A percentile compares a stretch with the other conserved stretches of the same genome.
These are phyloP conservation scores for Viola pubescens DNA, from an alignment of 441 rosid genomes.

Conservation along the genomic window DNA sequence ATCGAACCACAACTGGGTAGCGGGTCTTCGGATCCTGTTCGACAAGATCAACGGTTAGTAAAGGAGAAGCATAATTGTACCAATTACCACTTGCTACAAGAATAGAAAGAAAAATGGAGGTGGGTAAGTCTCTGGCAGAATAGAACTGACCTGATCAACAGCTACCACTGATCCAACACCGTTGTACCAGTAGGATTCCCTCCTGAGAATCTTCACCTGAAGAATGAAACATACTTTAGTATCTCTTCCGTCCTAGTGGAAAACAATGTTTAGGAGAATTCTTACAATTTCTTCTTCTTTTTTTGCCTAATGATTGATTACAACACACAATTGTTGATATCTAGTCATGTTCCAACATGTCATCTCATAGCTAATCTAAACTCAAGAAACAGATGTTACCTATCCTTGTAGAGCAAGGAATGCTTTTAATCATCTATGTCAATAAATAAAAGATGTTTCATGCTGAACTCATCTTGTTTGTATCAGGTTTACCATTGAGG, in stretches of 20 bases:
- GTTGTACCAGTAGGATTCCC: constrained; percentile 69
- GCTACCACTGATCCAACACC: constrained; percentile 60
- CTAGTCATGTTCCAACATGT: no score
- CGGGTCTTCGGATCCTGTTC: constrained; percentile 65
- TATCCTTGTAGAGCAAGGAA: no score
- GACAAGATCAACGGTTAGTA: background rate
- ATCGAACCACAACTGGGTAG: constrained; percentile 90
- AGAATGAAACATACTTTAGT: background rate
- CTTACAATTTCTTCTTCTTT: no score
- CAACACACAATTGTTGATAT: no score
- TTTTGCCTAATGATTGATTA: no score
- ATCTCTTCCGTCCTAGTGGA: background rate
- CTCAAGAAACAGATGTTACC: no score
- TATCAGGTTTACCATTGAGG: no score
- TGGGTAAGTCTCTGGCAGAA: background rate
- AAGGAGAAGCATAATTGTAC: background rate
- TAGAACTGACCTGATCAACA: constrained; percentile 64
- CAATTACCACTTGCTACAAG: background rate
- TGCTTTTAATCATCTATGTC: no score
- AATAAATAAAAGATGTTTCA: no score
- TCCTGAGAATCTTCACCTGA: constrained; percentile 77
- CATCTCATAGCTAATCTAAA: no score
- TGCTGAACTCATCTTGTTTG: no score
- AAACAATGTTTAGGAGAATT: no score
- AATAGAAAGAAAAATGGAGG: background rate